These are phyloP conservation scores for Eucalyptus tenuipes DNA, from an alignment of 345 rosid genomes.

Conservation along the genomic window DNA sequence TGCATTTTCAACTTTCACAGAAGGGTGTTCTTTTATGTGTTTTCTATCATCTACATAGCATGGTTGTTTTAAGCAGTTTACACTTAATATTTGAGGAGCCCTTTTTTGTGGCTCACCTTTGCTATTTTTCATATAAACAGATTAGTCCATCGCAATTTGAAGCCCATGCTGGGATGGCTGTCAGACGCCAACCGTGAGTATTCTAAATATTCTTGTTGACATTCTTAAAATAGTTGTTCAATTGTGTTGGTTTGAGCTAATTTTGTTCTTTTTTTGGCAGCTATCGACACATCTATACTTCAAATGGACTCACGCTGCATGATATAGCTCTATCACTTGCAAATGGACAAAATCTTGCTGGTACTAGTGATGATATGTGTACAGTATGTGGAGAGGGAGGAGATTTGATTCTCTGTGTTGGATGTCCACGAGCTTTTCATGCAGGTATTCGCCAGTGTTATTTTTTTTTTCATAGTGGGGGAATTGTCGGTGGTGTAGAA, in stretches of 20 bases:
- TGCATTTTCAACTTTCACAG: not conserved
- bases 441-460: constrained; percentile 17
- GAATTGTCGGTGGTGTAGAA: not conserved
- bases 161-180: constrained; percentile 99
- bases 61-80: not conserved
- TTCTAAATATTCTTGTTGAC: not conserved
- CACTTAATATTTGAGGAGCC: not conserved
- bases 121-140: constrained; percentile 21
- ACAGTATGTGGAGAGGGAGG: constrained; percentile 84
- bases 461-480: not conserved
- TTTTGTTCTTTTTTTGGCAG: constrained; percentile 22
- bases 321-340: constrained; percentile 83
- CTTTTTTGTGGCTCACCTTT: not conserved
- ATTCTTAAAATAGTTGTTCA: not conserved
- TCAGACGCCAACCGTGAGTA: constrained; percentile 98
- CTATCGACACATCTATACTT: constrained; percentile 79
- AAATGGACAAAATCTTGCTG: constrained; percentile 64
- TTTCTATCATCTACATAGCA: not conserved
- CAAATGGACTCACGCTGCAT: constrained; percentile 81
- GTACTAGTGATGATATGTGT: constrained; percentile 83
- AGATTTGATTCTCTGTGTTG: constrained; percentile 57
- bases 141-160: constrained; percentile 98
- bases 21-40: not conserved
- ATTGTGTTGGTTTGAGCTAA: not conserved
- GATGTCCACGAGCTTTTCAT: constrained; percentile 91